phyloP scores from a whole-genome alignment of 2,329 filamentous ascomycete species.

The Neonectria coccinea region DNA sequence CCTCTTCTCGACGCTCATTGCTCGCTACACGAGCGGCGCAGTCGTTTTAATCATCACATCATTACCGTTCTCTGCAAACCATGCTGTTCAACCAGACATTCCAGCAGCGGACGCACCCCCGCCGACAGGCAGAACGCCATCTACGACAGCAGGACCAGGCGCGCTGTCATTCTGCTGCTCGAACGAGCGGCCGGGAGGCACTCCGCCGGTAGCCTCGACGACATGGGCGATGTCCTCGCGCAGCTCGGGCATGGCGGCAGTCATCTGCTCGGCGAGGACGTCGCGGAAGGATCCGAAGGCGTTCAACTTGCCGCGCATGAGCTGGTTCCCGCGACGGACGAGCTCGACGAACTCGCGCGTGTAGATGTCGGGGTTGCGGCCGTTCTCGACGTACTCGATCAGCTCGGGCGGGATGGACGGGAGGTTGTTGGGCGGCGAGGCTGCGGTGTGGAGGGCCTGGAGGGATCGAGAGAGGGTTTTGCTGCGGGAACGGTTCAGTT shows the following conservation, averaged over 20 bases:
- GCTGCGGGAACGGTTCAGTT: constrained; percentile 37
- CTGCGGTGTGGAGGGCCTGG: constrained; percentile 54
- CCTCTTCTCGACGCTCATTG: constrained; percentile 21
- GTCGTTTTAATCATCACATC: constrained; percentile 4
- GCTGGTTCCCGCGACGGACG: constrained; percentile 73
- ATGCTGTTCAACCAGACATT: constrained; percentile 17
- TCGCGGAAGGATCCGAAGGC: constrained; percentile 73
- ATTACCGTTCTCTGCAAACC: neutral
- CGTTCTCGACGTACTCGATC: constrained; percentile 76
- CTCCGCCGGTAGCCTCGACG: constrained; percentile 59
- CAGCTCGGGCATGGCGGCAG: constrained; percentile 69
- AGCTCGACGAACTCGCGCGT: constrained; percentile 80
- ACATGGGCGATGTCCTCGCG: constrained; percentile 64
- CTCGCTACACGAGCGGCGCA: constrained; percentile 27
- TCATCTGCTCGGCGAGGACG: constrained; percentile 70
- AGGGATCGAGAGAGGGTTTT: constrained; percentile 56
- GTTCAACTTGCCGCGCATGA: constrained; percentile 72
- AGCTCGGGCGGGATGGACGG: constrained; percentile 71
- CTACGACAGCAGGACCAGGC: neutral
- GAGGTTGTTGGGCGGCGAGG: constrained; percentile 56
- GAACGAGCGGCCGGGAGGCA: constrained; percentile 27
- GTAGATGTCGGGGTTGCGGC: constrained; percentile 80
- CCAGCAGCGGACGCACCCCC: constrained; percentile 25
- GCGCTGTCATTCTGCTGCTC: constrained; percentile 31
- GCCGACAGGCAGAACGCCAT: neutral